These are phyloP conservation scores for Fusarium sp. DNA, from an alignment of 2,329 filamentous ascomycete genomes.

Conservation along the genomic window DNA sequence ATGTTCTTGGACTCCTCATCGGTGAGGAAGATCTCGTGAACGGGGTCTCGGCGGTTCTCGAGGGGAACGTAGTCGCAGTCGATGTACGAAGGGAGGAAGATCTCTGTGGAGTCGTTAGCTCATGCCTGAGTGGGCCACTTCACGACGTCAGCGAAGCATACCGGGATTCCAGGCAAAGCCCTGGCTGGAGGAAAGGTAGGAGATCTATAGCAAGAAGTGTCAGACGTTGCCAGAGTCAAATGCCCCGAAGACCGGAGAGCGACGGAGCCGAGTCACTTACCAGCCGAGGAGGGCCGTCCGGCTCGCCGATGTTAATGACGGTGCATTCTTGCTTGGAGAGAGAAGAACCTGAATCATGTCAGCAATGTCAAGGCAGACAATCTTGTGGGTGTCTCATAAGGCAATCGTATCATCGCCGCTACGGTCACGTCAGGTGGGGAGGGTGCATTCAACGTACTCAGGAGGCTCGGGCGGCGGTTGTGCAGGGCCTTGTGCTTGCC, in stretches of 20 bases:
- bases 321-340: constrained; percentile 81
- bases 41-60: constrained; percentile 80
- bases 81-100: constrained; percentile 83
- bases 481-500: constrained; percentile 64
- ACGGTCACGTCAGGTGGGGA: constrained; percentile 13
- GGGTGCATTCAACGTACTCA: constrained; percentile 60
- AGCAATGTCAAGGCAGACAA: constrained; percentile 38
- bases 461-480: constrained; percentile 69
- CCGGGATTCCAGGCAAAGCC: constrained; percentile 88
- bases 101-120: constrained; percentile 63
- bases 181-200: constrained; percentile 82
- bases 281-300: constrained; percentile 78
- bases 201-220: constrained; percentile 67
- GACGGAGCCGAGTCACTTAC: constrained; percentile 58
- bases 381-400: constrained; percentile 10
- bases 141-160: constrained; percentile 49
- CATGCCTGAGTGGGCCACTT: not conserved
- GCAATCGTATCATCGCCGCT: constrained; percentile 24
- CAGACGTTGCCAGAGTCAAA: not conserved
- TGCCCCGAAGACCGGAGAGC: not conserved
- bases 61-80: constrained; percentile 81
- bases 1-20: constrained; percentile 80
- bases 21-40: constrained; percentile 81
- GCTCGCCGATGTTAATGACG: constrained; percentile 82
- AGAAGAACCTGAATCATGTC: constrained; percentile 69